phyloP scores from a whole-genome alignment of 306 rosid species.

The Quercus suber region DNA sequence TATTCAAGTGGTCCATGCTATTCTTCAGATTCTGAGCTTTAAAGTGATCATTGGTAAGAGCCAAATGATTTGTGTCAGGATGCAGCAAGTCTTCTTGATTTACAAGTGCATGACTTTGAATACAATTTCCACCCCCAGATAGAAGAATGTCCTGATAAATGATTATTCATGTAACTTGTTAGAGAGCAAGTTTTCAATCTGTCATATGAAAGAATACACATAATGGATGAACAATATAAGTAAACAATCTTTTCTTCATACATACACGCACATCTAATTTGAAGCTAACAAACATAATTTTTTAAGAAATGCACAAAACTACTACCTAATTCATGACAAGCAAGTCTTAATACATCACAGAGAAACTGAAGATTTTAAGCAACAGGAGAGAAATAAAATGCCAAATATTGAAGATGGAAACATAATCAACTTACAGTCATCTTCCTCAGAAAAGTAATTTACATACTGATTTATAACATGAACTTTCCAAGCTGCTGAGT shows the following conservation, averaged over 20 bases:
- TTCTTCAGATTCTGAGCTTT: constrained; percentile 57
- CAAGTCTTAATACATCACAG: neutral
- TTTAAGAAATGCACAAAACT: neutral
- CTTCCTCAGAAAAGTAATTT: neutral
- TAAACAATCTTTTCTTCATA: neutral
- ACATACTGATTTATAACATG: neutral
- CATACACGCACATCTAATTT: neutral
- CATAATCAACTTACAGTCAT: neutral
- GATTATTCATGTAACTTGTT: constrained; percentile 22
- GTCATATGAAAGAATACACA: constrained; percentile 9
- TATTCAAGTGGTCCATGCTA: constrained; percentile 70
- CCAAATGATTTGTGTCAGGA: constrained; percentile 47
- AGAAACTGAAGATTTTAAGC: neutral
- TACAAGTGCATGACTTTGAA: constrained; percentile 27
- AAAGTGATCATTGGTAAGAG: constrained; percentile 41
- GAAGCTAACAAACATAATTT: neutral
- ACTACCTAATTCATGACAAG: neutral
- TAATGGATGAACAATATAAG: constrained; percentile 11
- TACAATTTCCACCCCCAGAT: constrained; percentile 35
- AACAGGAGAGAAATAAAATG: neutral
- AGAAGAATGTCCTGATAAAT: constrained; percentile 54
- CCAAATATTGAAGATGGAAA: neutral
- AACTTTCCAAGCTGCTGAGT: neutral
- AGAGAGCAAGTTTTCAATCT: constrained; percentile 15
- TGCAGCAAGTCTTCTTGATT: constrained; percentile 41